A percentile compares a stretch with the other conserved stretches of the same genome.
Evolutionary conservation across 2,329 filamentous ascomycete genomes (phyloP).

Genomic region (Colletotrichum tofieldiae): DNA sequence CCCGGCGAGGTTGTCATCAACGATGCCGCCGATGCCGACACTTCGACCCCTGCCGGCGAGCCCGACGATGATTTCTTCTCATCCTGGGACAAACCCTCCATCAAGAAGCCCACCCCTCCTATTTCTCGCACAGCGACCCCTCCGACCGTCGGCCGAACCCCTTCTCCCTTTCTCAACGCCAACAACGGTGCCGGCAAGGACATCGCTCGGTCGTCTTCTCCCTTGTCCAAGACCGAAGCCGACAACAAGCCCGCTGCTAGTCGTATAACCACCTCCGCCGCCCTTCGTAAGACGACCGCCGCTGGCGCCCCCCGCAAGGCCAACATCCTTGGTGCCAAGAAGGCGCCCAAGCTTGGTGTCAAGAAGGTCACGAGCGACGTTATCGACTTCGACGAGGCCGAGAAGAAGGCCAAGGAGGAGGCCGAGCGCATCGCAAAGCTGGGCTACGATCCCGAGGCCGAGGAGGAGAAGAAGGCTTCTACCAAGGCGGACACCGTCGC

Average conservation of each 20-base stretch:
- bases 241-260: constrained; percentile 74
- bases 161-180: constrained; percentile 91
- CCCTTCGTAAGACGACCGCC: constrained; percentile 83
- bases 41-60: constrained; percentile 85
- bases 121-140: constrained; percentile 92
- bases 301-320: constrained; percentile 81
- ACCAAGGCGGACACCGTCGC: constrained; percentile 73
- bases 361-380: constrained; percentile 89
- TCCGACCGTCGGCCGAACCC: constrained; percentile 82
- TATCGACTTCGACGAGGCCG: constrained; percentile 97
- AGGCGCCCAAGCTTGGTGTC: constrained; percentile 86
- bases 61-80: constrained; percentile 96
- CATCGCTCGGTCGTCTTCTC: constrained; percentile 84
- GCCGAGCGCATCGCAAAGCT: constrained; percentile 96
- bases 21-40: constrained; percentile 77
- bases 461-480: constrained; percentile 67
- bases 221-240: constrained; percentile 76
- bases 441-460: constrained; percentile 94
- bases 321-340: constrained; percentile 90
- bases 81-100: constrained; percentile 97
- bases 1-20: constrained; percentile 89
- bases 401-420: constrained; percentile 97
- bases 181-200: constrained; percentile 81
- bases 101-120: constrained; percentile 96
- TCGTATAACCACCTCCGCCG: constrained; percentile 82